Base-by-base conservation (phyloP, 345 rosid species). In the Hypericum androsaemum region DNA sequence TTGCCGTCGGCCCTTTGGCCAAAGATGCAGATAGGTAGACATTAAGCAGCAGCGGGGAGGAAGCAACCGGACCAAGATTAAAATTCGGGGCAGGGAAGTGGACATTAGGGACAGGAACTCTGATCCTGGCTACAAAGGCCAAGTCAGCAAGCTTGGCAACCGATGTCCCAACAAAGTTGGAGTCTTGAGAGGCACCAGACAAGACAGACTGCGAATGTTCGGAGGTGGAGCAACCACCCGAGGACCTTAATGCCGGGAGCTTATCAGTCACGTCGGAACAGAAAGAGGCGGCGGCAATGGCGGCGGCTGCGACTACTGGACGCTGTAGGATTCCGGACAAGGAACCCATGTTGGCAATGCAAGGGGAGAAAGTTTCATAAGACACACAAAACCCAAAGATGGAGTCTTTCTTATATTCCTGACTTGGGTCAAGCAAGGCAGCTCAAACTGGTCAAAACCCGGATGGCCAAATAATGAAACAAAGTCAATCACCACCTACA, bases 251-350 rank as follows among this genome's bases (percentile, higher is more conserved):
- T 67, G 84, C 77, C 0, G 74, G 70, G 12, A 80, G 67, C 44
- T 68, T 83, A 28, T 78, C 88, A 39, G 89, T 71, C 61, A 82
- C 49, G 47, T 87, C 88, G 35, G 78, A 61, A 54, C 94, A 83
- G 6, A 79, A 76, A 12, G 95, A 94, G 54, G 97, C 95, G 0
- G 67, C 77, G 3, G 87, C 84, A 15, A 86, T 75, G 11, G 89
- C 97, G 2, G 87, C 83, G 0, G 94, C 94, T 10, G 97, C 97
- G 7, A 74, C 84, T 39, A 88, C 76, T 43, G 95, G 98, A 47
- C 98, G 80, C 73, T 85, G 99, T 64, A 83, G 46, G 54, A 60
- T 65, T 60, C 94, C 97, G 7, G 82, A 76, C 52, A 88, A 71
- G 53, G 87, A 88, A 76, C 83, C 76, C 95, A 92, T 92, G 14